These are phyloP conservation scores for Remersonia thermophila DNA, from an alignment of 2,329 filamentous ascomycete species.

Conservation along the genomic window DNA sequence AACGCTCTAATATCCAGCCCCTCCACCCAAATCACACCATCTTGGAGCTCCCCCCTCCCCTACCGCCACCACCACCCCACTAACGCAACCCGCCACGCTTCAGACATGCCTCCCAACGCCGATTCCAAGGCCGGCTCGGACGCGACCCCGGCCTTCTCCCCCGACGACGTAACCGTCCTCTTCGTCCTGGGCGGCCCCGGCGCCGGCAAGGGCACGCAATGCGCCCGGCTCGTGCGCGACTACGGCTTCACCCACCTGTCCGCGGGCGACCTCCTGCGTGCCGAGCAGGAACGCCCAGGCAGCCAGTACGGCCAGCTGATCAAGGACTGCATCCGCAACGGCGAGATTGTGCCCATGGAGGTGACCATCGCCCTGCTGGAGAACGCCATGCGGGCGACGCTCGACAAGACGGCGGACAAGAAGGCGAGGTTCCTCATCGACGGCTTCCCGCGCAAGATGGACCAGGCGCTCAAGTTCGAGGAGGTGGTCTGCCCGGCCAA, in stretches of 20 bases:
- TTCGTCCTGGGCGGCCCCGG: conserved; percentile 95
- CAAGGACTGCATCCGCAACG: conserved; percentile 84
- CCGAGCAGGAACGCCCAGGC: conserved; percentile 78
- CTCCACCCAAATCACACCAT: no score
- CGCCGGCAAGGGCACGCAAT: conserved; percentile 94
- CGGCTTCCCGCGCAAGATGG: conserved; percentile 92
- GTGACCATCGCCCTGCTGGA: conserved; percentile 88
- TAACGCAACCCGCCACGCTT: conserved; percentile 4
- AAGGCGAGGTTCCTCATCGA: conserved; percentile 55
- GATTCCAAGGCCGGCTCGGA: no score
- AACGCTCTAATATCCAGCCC: no score
- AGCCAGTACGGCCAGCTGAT: conserved; percentile 89
- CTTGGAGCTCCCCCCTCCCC: not conserved
- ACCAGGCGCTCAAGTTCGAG: conserved; percentile 92
- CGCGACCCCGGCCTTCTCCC: conserved; percentile 61
- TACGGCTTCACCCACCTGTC: conserved; percentile 90
- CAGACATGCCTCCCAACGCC: conserved; percentile 25
- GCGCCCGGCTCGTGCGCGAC: conserved; percentile 70
- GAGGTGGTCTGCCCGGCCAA: conserved; percentile 70
- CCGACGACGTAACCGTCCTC: conserved; percentile 72
- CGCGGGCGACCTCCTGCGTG: conserved; percentile 84
- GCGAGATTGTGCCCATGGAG: conserved; percentile 96
- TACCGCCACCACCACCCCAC: conserved; percentile 4
- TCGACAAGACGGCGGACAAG: conserved; percentile 32
- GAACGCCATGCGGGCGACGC: conserved; percentile 72